Percentiles rank a stretch among this genome's conserved stretches.
Conservation (phyloP, 306 rosid genomes). For the Sesbania bispinosa region DNA sequence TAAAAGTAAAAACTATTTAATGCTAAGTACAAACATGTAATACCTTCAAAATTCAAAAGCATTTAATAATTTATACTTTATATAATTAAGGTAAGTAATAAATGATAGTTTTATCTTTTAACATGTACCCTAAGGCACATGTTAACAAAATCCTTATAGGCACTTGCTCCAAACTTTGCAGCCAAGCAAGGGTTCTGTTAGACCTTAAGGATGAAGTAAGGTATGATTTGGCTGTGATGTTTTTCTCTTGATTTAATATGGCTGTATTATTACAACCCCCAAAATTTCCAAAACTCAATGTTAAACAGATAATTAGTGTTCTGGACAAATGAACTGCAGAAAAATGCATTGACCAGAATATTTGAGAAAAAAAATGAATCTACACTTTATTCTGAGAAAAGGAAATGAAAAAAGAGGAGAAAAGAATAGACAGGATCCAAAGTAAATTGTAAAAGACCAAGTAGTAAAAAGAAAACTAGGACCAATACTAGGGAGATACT, state of each 20-base stretch:
- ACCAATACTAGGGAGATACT: conserved; percentile 35
- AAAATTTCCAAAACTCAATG: not conserved
- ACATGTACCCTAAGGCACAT: not conserved
- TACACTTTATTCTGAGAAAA: not conserved
- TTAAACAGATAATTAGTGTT: not conserved
- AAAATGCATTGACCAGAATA: not conserved
- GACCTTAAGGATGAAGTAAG: not conserved
- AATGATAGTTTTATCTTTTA: not conserved
- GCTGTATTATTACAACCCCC: not conserved
- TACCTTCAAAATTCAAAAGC: not conserved
- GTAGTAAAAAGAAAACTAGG: not conserved
- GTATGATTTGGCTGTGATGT: not conserved
- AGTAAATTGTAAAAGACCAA: conserved; percentile 7
- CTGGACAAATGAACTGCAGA: not conserved
- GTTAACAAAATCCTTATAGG: not conserved
- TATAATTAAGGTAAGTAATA: not conserved
- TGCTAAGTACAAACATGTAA: not conserved
- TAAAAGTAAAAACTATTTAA: not conserved
- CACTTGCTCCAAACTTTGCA: not conserved
- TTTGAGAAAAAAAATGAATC: not conserved
- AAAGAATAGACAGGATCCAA: not conserved
- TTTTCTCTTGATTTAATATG: not conserved
- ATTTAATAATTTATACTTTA: not conserved
- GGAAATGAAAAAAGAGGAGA: not conserved
- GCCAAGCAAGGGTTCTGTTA: not conserved